Evolutionary conservation across 1,284 basidiomycete genomes (phyloP).

Genomic region (Wolfiporia cocos): DNA sequence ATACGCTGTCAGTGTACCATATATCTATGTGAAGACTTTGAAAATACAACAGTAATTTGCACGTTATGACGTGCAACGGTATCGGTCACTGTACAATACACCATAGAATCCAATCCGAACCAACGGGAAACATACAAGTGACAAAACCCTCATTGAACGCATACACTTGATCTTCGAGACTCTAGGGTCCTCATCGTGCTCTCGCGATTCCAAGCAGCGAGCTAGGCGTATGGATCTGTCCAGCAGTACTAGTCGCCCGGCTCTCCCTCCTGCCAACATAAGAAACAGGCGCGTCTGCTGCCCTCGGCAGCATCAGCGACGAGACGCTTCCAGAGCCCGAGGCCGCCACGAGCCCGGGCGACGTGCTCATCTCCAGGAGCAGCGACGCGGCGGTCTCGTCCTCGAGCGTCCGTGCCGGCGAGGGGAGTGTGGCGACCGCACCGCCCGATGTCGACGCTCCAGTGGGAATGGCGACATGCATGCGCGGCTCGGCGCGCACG

Average conservation of each 20-base stretch:
- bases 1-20: too few species aligned
- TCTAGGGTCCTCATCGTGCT: too few species aligned
- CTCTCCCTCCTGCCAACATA: neutral
- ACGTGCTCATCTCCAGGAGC: conserved; percentile 53
- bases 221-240: neutral
- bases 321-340: neutral
- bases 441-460: conserved; percentile 1
- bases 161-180: too few species aligned
- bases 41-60: too few species aligned
- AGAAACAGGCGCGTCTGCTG: neutral
- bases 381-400: conserved; percentile 66
- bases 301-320: conserved; percentile 2
- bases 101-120: too few species aligned
- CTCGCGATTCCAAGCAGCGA: too few species aligned
- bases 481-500: neutral
- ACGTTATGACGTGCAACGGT: too few species aligned
- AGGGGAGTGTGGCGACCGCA: conserved; percentile 18
- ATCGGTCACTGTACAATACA: too few species aligned
- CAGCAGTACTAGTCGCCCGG: neutral
- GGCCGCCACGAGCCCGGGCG: conserved; percentile 17
- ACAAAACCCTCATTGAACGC: too few species aligned
- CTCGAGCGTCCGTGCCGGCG: conserved; percentile 50
- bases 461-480: neutral
- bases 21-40: too few species aligned
- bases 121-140: too few species aligned